Conservation (phyloP, 2,329 filamentous ascomycete genomes). For the Botrytis byssoidea region DNA sequence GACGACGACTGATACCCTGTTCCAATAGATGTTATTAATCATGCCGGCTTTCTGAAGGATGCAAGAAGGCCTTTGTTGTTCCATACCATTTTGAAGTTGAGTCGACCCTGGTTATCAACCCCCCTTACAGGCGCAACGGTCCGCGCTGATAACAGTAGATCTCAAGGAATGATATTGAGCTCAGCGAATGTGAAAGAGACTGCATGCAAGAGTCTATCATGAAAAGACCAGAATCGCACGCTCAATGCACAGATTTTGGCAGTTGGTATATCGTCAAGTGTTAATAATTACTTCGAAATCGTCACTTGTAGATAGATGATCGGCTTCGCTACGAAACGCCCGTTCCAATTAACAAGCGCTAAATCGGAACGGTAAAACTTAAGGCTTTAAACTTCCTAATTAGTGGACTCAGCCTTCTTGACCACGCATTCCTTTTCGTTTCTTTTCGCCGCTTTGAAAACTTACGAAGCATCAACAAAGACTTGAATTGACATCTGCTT, state of each 20-base stretch:
- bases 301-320: conserved; percentile 16
- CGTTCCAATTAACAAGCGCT: conserved; percentile 13
- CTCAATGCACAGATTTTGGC: not conserved
- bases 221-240: conserved; percentile 4
- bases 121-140: conserved; percentile 21
- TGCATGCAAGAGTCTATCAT: conserved; percentile 9
- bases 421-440: conserved; percentile 8
- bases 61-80: conserved; percentile 2
- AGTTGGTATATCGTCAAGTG: conserved; percentile 7
- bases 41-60: not conserved
- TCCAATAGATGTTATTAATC: conserved; percentile 20
- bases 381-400: conserved; percentile 3
- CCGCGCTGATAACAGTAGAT: conserved; percentile 3
- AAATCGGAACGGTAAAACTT: conserved; percentile 8
- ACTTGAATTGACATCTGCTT: not conserved
- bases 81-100: conserved; percentile 35
- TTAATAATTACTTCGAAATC: conserved; percentile 18
- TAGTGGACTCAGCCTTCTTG: conserved; percentile 14
- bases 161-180: not conserved
- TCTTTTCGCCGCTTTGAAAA: not conserved
- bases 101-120: conserved; percentile 17
- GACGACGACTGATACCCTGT: conserved; percentile 40
- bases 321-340: conserved; percentile 17
- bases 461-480: conserved; percentile 11
- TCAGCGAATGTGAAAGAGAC: not conserved